Evolutionary conservation across 2,329 filamentous ascomycete species (phyloP), one percentile per base, ranked within the genome.

Genomic region (Colletotrichum theobromicola): DNA sequence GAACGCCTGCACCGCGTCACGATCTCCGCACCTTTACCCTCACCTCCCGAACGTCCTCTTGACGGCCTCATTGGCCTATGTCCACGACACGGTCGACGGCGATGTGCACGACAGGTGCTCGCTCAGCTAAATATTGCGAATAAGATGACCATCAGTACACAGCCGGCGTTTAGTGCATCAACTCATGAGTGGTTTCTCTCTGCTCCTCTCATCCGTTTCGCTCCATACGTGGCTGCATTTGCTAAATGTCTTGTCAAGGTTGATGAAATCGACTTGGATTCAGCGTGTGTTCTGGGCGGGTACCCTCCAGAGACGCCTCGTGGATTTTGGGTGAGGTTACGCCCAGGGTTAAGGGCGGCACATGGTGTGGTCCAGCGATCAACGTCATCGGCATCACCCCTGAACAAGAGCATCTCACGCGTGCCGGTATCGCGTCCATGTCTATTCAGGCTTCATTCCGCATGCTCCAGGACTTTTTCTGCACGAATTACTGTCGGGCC

Each of bases 21-120:
- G 72, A 72, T 72, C 72, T 75, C 72, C 63, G 69, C 72, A 72
- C 63, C 67, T 50, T 66, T 46, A 75, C 72, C 72, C 72, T 72
- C 72, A 75, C 42, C 28, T 67, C 57, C 21, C 21, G 50, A 67
- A 75, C 63, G 62, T 67, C 72, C 42, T 67, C 13, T 37, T 24
- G 35, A 37, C 28, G 28, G 69, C 62, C 35, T 63, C 57, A 57
- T 34, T 42, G 55, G 50, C 37, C 42, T n/a, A 42, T 12, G 28
- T 30, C n/a, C 35, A 63, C 55, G 28, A 75, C 35, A 57, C 35
- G 16, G 62, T 58, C 63, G 53, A 46, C 46, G 63, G 21, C 58
- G 10, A 21, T 35, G 57, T 75, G 72, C 68, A 35, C 46, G 21
- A 32, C 57, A n/a, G 46, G 7, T 9, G 3, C 28, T 63, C 15